Conservation (phyloP, 2,329 filamentous ascomycete species). For the Colletotrichum higginsianum region DNA sequence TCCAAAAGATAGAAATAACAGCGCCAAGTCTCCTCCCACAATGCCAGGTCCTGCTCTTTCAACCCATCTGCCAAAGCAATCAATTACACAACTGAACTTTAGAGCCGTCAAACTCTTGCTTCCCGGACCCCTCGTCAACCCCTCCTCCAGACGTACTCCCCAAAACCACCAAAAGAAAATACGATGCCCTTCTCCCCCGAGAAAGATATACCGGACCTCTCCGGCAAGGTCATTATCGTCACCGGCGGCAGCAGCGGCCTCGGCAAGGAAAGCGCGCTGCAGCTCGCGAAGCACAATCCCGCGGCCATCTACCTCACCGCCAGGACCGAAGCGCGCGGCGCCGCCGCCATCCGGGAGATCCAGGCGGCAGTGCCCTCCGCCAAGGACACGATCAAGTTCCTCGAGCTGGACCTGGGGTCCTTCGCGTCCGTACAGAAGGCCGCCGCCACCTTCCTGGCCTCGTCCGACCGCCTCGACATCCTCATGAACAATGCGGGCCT, state of each 20-base stretch:
- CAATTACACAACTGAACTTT: no score
- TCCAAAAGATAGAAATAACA: no score
- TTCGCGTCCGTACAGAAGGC: slow-evolving; percentile 59
- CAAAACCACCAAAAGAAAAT: neutral
- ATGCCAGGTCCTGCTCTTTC: no score
- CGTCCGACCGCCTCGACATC: slow-evolving; percentile 57
- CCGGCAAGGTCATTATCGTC: slow-evolving; percentile 64
- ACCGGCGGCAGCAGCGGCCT: slow-evolving; percentile 61
- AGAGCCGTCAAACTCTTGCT: no score
- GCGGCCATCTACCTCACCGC: slow-evolving; percentile 41
- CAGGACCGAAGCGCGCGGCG: slow-evolving; percentile 54
- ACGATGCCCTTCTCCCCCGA: neutral
- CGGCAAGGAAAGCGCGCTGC: slow-evolving; percentile 48
- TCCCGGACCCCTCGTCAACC: no score
- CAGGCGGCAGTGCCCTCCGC: slow-evolving; percentile 43
- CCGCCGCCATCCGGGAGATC: slow-evolving; percentile 55
- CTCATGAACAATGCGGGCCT: slow-evolving; percentile 63
- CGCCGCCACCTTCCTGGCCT: slow-evolving; percentile 52
- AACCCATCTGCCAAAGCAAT: no score
- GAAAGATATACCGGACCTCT: slow-evolving; percentile 60
- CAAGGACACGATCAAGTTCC: slow-evolving; percentile 46
- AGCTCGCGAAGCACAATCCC: slow-evolving; percentile 52
- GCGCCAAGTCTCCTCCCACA: no score
- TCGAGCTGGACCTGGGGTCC: slow-evolving; percentile 61
- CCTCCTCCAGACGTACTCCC: no score